Evolutionary conservation across 2,329 filamentous ascomycete species (phyloP), one percentile per base, ranked within the genome.

Genomic region (Xylaria sp.): DNA sequence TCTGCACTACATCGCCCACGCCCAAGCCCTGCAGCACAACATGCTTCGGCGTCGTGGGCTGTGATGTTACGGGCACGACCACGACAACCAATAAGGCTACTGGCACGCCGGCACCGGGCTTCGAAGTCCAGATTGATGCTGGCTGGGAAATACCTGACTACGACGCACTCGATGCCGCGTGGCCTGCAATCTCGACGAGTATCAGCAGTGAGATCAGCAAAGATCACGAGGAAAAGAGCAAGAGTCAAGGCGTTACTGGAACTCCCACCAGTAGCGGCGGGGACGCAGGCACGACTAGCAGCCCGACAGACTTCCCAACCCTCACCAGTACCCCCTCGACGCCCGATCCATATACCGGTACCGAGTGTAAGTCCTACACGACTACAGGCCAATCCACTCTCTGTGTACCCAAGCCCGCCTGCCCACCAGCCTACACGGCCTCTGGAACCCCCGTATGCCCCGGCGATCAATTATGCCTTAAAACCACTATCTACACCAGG

Each of bases 31-130:
- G 59, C 48, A 61, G 47, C 32, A 61, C 59, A 21, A 17, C 30
- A 21, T 61, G 59, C 59, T 61, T 61, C 59, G 47, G 30, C 27
- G 24, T 61, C 17, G 59, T 61, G 2, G 59, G 59, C 59, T 61
- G 59, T 45, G 59, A 53, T 54, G 32, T 61, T n/a, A 61, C 47
- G 19, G 59, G n/a, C 32, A 61, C 59, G 27, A 61, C 47, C n/a
- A 61, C 59, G 34, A 61, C 59, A 30, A 61, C 39, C 21, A 47
- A 47, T 39, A 36, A 9, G 19, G 42, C 56, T 48, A 59, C 56
- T 19, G 56, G 39, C 30, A 47, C 42, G 39, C 56, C 56, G 32
- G 39, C 56, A 47, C 42, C 56, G 27, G 55, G 55, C 30, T 58
- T 58, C 55, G 55, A 45, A 45, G 55, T 24, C 9, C 4, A 14